Conservation (phyloP, 306 rosid genomes). For the Cotoneaster glaucophyllus region DNA sequence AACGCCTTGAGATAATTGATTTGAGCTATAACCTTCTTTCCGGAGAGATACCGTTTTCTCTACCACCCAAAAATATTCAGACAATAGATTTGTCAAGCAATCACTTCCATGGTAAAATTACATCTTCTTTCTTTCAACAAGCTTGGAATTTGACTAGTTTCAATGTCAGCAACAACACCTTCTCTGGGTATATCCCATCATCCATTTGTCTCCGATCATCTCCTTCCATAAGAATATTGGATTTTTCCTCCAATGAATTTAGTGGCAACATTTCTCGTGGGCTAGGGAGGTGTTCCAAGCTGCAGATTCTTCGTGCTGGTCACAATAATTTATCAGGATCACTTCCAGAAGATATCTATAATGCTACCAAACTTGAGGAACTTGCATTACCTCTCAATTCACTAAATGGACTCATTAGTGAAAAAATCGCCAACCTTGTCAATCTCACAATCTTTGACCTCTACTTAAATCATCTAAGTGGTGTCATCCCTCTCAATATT, state of each 20-base stretch:
- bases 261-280: neutral
- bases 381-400: neutral
- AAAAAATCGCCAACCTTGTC: neutral
- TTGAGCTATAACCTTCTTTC: no score
- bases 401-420: neutral
- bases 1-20: no score
- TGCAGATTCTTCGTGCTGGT: neutral
- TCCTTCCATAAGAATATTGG: neutral
- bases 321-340: neutral
- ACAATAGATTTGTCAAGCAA: no score
- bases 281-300: neutral
- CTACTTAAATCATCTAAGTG: neutral
- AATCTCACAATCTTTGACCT: neutral
- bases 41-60: no score
- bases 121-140: no score
- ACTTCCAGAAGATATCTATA: neutral
- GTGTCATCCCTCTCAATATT: neutral
- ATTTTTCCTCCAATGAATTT: neutral
- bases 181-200: neutral
- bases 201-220: neutral
- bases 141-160: no score
- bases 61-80: no score
- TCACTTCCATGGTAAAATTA: no score
- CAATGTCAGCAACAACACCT: no score
- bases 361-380: neutral